phyloP scores from a whole-genome alignment of 371 early-diverging fungal genomes.

The Basidiobolus heterosporus region DNA sequence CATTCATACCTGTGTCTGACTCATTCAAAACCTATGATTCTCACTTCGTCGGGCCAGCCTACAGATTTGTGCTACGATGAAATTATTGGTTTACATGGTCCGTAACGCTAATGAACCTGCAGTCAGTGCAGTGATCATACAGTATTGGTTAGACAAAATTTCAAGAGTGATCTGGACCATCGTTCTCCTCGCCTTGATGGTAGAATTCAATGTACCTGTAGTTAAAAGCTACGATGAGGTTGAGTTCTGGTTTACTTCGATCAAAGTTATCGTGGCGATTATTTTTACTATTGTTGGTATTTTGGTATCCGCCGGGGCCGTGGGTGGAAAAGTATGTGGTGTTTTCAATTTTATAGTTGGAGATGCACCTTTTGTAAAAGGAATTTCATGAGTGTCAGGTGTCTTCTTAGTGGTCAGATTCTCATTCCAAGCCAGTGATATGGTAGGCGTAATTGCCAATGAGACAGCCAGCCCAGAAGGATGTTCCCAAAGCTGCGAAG shows the following conservation, averaged over 20 bases:
- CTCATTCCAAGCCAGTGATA: conserved; percentile 70
- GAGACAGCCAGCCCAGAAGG: conserved; percentile 55
- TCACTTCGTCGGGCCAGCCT: conserved; percentile 66
- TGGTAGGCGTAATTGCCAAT: conserved; percentile 58
- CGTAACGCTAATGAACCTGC: conserved; percentile 57
- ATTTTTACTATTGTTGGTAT: conserved; percentile 61
- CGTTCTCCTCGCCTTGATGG: conserved; percentile 10
- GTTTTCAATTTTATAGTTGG: conserved; percentile 14
- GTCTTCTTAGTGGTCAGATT: conserved; percentile 68
- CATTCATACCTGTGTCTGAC: conserved; percentile 65
- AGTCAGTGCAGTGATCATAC: conserved; percentile 41
- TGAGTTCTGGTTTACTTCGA: conserved; percentile 37
- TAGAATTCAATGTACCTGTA: conserved; percentile 12
- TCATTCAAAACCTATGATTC: conserved; percentile 71
- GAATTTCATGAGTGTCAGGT: conserved; percentile 41
- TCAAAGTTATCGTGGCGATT: conserved; percentile 36
- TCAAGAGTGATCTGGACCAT: conserved; percentile 13
- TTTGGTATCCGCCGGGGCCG: conserved; percentile 37
- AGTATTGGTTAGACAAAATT: conserved; percentile 47
- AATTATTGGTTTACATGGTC: conserved; percentile 68
- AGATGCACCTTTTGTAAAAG: conserved; percentile 61
- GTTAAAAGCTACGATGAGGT: conserved; percentile 33
- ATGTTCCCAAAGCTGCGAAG: conserved; percentile 54
- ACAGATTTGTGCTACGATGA: conserved; percentile 74
- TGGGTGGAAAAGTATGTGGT: conserved; percentile 23